phyloP scores from a whole-genome alignment of 495 filamentous ascomycete species.

The Xylaria acuta region DNA sequence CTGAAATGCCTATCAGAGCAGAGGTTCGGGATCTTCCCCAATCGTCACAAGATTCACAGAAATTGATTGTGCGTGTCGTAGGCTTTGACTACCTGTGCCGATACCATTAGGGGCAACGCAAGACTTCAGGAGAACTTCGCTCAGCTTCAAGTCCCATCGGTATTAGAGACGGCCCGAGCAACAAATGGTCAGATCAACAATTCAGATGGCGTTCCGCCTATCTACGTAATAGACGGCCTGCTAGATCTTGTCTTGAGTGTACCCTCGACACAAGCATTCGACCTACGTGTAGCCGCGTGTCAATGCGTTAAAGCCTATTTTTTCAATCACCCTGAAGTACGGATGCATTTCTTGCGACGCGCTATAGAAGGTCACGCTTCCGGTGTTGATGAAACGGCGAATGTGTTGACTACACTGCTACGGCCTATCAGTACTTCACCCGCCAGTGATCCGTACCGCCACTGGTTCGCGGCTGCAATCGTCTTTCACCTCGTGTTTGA shows the following conservation, averaged over 20 bases:
- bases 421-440: constrained; percentile 62
- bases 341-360: constrained; percentile 80
- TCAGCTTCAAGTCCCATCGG: constrained; percentile 73
- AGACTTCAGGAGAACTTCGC: constrained; percentile 85
- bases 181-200: constrained; percentile 50
- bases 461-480: constrained; percentile 91
- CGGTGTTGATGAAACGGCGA: constrained; percentile 84
- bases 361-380: constrained; percentile 87
- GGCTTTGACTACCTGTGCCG: constrained; percentile 84
- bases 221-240: constrained; percentile 94
- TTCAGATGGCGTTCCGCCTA: constrained; percentile 59
- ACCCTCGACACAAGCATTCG: constrained; percentile 68
- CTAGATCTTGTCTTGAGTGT: constrained; percentile 83
- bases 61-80: constrained; percentile 48
- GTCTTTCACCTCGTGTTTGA: constrained; percentile 90
- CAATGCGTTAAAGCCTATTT: constrained; percentile 94
- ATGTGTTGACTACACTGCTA: constrained; percentile 84
- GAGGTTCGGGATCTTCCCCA: constrained; percentile 63
- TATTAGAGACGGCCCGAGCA: constrained; percentile 52
- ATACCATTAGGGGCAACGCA: constrained; percentile 83
- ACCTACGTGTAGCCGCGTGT: constrained; percentile 82
- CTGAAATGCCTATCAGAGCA: constrained; percentile 77
- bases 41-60: constrained; percentile 31
- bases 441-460: constrained; percentile 82
- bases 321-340: constrained; percentile 76